Percentiles rank a stretch among this genome's conserved stretches.
Conservation (phyloP, 2,329 filamentous ascomycete genomes). For the Alternaria hordeiaustralica region DNA sequence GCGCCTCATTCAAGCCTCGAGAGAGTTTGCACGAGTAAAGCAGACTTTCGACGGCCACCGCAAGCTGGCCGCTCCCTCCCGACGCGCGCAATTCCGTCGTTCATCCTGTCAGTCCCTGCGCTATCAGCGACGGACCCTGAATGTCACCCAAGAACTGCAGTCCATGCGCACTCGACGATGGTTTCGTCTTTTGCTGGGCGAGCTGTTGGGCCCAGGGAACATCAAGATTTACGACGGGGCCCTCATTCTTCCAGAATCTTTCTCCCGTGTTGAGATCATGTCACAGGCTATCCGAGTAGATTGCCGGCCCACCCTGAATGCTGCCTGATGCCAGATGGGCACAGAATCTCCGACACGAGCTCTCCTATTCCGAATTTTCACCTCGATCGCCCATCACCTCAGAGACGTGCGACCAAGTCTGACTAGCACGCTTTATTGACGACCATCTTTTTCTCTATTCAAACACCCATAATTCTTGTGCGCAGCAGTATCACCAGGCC, state of each 20-base stretch:
- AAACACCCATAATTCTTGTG: background rate
- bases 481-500: background rate
- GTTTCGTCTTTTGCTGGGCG: constrained; percentile 20
- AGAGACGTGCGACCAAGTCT: constrained; percentile 3
- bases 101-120: constrained; percentile 19
- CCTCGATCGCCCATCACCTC: constrained; percentile 1
- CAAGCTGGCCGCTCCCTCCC: constrained; percentile 14
- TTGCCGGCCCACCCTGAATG: constrained; percentile 34
- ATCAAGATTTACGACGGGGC: constrained; percentile 20
- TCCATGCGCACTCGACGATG: constrained; percentile 16
- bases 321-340: constrained; percentile 16
- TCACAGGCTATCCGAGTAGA: constrained; percentile 39
- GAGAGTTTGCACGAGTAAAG: constrained; percentile 18
- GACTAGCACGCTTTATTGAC: constrained; percentile 14
- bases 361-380: constrained; percentile 8
- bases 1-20: constrained; percentile 9
- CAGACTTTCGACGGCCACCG: constrained; percentile 13
- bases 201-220: constrained; percentile 18
- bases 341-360: constrained; percentile 10
- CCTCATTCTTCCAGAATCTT: constrained; percentile 42
- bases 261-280: constrained; percentile 33
- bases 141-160: constrained; percentile 4
- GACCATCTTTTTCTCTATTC: background rate
- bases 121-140: constrained; percentile 18
- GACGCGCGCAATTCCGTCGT: constrained; percentile 16